Base-by-base conservation (phyloP, 1,284 basidiomycete genomes). In the Schizophyllum amplum region DNA sequence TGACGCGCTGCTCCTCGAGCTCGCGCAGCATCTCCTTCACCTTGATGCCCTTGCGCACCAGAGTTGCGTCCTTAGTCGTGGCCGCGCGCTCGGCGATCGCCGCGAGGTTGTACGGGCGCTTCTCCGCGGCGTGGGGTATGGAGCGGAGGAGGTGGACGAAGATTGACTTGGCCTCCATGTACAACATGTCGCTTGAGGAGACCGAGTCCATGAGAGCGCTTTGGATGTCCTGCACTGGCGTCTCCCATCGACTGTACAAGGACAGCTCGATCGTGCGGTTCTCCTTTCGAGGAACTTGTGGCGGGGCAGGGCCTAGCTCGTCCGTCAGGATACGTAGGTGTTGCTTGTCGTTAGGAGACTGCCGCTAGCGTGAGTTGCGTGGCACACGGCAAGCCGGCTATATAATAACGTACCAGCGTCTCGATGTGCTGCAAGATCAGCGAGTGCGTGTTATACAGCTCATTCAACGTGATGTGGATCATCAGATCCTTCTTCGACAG, bases 81-180 rank as follows among this genome's bases (percentile, higher is more conserved):
- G 96, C 95, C 0, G 97, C 96, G 15, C 89, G 80, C 72, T 98
- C 97, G 1, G 96, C 94, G 60, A 99, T 88, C 15, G 80, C 83
- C n/a, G 86, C 77, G 22, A 99, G 81, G 67, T 96, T 87, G 68
- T 98, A 90, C 0, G 96, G 96, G 47, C 86, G 83, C 69, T 90
- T 89, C 56, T 94, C 91, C 5, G 85, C 81, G 1, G 86, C 78
- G 55, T 88, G 82, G 0, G 96, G 96, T 61, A 99, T 85, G 24
- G 95, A 98, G 63, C 97, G 94, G 56, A 99, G 85, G 51, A 99
- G 84, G 70, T 98, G 94, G 46, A 99, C 97, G 68, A 99, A 96
- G 68, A 98, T 98, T 21, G 96, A 98, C 77, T 99, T 99, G 61
- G 97, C 92, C 71, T 99, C 97, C 94, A 99, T 98, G 77, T 98